Evolutionary conservation across 2,329 filamentous ascomycete species (phyloP).

Genomic region (Epichloe uncinata): DNA sequence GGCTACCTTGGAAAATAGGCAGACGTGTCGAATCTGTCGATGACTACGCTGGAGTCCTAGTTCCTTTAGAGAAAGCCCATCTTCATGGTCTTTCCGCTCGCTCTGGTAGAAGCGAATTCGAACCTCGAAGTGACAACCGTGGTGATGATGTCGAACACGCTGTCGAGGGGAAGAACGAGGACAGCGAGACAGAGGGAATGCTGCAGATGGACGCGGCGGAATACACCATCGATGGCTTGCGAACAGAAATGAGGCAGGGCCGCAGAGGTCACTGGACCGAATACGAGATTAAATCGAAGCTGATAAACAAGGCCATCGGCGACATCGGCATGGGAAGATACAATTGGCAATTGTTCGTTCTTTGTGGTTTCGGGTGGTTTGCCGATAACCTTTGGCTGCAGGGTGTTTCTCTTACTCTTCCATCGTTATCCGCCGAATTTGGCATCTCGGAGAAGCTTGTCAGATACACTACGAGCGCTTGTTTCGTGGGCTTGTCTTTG

Average conservation of each 20-base stretch:
- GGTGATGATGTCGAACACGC: constrained; percentile 23
- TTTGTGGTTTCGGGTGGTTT: constrained; percentile 79
- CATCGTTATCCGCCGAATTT: constrained; percentile 61
- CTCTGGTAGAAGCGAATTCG: constrained; percentile 30
- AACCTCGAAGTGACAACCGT: constrained; percentile 22
- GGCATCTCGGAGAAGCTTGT: constrained; percentile 55
- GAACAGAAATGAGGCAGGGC: constrained; percentile 50
- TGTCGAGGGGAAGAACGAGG: constrained; percentile 18
- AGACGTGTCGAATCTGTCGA: constrained; percentile 31
- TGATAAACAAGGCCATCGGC: constrained; percentile 75
- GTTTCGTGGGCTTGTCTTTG: constrained; percentile 64
- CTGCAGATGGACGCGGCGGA: constrained; percentile 38
- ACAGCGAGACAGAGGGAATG: constrained; percentile 34
- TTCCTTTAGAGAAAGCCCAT: constrained; percentile 42
- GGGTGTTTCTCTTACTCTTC: constrained; percentile 60
- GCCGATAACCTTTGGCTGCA: constrained; percentile 47
- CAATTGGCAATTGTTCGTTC: constrained; percentile 70
- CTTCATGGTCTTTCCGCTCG: constrained; percentile 40
- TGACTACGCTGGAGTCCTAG: constrained; percentile 36
- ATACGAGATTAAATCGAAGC: constrained; percentile 66
- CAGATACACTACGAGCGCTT: constrained; percentile 65
- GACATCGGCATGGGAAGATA: constrained; percentile 84
- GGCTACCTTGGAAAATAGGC: constrained; percentile 17
- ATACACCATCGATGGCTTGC: constrained; percentile 56
- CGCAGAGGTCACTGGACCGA: constrained; percentile 50